These are phyloP conservation scores for Bipolaris oryzae DNA, from an alignment of 2,329 filamentous ascomycete genomes.

Conservation along the genomic window DNA sequence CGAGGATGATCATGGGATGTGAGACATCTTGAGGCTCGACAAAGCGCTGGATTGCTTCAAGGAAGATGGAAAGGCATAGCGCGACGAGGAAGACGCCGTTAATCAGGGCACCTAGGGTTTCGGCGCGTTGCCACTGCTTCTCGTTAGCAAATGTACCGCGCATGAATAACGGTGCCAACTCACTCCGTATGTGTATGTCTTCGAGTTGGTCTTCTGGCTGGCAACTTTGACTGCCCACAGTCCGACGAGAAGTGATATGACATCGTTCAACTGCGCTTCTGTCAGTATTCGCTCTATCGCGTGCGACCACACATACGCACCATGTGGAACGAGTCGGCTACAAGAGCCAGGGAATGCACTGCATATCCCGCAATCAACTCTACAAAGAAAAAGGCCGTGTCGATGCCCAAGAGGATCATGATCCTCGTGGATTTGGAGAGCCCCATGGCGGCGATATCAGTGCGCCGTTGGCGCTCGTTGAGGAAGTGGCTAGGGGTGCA, in stretches of 20 bases:
- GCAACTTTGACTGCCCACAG: conserved; percentile 94
- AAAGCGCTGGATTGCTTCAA: conserved; percentile 91
- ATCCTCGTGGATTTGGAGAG: conserved; percentile 94
- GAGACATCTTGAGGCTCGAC: conserved; percentile 87
- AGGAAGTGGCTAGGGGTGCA: not conserved
- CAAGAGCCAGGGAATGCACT: conserved; percentile 88
- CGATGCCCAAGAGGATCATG: conserved; percentile 88
- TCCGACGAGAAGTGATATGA: conserved; percentile 89
- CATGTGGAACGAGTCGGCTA: conserved; percentile 99
- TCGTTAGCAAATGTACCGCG: conserved; percentile 22
- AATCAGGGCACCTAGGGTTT: conserved; percentile 93
- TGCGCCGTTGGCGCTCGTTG: not conserved
- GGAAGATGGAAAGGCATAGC: conserved; percentile 92
- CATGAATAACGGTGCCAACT: conserved; percentile 43
- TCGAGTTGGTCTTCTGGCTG: conserved; percentile 77
- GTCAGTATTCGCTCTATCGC: conserved; percentile 19
- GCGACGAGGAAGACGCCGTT: conserved; percentile 98
- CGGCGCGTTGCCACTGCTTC: conserved; percentile 86
- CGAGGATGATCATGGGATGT: conserved; percentile 84
- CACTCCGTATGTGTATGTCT: conserved; percentile 94
- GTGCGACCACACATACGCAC: conserved; percentile 54
- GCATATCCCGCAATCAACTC: conserved; percentile 83
- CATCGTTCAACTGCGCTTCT: conserved; percentile 80
- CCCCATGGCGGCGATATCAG: conserved; percentile 63
- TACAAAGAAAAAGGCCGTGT: conserved; percentile 85